A percentile compares a stretch with the other conserved stretches of the same genome.
Conservation (phyloP, 352 stramenopile genomes). For the Pythium monospermum region DNA sequence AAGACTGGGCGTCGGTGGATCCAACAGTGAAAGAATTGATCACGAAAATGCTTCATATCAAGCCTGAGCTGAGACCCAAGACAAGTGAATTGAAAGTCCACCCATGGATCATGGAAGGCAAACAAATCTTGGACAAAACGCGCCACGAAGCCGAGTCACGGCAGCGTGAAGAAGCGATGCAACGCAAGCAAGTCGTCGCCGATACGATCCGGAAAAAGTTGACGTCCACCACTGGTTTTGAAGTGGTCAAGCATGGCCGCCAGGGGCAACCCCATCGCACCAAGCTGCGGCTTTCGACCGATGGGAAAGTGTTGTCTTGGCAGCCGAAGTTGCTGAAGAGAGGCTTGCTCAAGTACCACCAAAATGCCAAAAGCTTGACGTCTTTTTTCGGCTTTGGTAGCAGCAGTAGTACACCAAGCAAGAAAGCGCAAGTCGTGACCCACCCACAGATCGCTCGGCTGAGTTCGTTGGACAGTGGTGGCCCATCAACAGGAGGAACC, state of each 20-base stretch:
- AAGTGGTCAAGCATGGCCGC: slow-evolving; percentile 78
- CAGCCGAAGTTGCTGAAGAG: slow-evolving; percentile 75
- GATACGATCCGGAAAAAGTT: slow-evolving; percentile 68
- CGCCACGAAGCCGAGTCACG: slow-evolving; percentile 42
- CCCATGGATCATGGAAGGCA: slow-evolving; percentile 59
- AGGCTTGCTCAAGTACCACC: slow-evolving; percentile 57
- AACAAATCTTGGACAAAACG: slow-evolving; percentile 37
- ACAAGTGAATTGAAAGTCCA: slow-evolving; percentile 53
- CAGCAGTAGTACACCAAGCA: not conserved
- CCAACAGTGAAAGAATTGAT: slow-evolving; percentile 71
- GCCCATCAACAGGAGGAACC: too few species aligned
- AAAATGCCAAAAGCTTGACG: slow-evolving; percentile 59
- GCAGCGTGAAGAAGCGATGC: slow-evolving; percentile 39
- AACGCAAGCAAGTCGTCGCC: slow-evolving; percentile 56
- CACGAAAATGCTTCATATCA: slow-evolving; percentile 68
- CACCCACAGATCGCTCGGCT: slow-evolving; percentile 32
- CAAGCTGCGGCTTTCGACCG: slow-evolving; percentile 62
- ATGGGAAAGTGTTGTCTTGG: slow-evolving; percentile 70
- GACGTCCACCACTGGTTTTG: slow-evolving; percentile 54
- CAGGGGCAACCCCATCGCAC: slow-evolving; percentile 73
- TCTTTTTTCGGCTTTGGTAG: slow-evolving; percentile 49
- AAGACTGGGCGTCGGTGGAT: slow-evolving; percentile 67
- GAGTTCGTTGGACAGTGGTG: slow-evolving; percentile 20
- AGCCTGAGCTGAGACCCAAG: slow-evolving; percentile 55
- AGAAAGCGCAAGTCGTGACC: slow-evolving; percentile 23